Evolutionary conservation across 169 alveolate species (phyloP), one percentile per base, ranked within the genome.

Genomic region (Plasmodium coatneyi): DNA sequence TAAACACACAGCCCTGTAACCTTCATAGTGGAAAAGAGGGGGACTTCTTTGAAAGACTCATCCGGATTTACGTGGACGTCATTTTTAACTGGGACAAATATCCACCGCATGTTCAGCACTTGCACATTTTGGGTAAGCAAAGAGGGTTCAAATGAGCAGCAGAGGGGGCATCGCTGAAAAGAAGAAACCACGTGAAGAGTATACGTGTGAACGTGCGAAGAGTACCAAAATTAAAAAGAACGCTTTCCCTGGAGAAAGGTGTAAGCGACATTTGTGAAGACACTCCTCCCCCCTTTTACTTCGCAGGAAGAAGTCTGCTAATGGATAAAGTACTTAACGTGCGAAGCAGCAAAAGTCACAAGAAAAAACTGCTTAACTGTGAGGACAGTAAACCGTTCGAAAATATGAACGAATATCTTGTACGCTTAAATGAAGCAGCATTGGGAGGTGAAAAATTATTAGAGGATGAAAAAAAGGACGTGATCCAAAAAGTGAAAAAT

Each of bases 31-130:
- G 39, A 49, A 41, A 84, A 49, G 80, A 74, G 36, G 22, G 36
- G 14, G 78, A 54, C 39, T 74, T 84, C 28, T 84, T 19, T 54
- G 81, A 84, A 7, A 84, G 84, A 46, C 84, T 84, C 39, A 84
- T 84, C 30, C 72, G n/a, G 79, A 74, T 49, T 72, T 84, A 84
- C 80, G 84, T 84, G 22, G 92, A 84, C n/a, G 52, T 84, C 66
- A 43, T 84, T 72, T 84, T 84, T 5, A 71, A 84, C 22, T 84
- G 3, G 28, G 19, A n/a, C 12, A 84, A 46, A 76, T 84, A 84
- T 41, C 92, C 92, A 7, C 16, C 66, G 22, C 92, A 84, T 49
- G 80, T 84, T 34, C 92, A 84, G 66, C 71, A 71, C 14, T 84
- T 84, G 56, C 92, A 84, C 70, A 84, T 84, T 46, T 34, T 84